phyloP scores from a whole-genome alignment of 139 green algal genomes.

The Chlorella vulgaris region DNA sequence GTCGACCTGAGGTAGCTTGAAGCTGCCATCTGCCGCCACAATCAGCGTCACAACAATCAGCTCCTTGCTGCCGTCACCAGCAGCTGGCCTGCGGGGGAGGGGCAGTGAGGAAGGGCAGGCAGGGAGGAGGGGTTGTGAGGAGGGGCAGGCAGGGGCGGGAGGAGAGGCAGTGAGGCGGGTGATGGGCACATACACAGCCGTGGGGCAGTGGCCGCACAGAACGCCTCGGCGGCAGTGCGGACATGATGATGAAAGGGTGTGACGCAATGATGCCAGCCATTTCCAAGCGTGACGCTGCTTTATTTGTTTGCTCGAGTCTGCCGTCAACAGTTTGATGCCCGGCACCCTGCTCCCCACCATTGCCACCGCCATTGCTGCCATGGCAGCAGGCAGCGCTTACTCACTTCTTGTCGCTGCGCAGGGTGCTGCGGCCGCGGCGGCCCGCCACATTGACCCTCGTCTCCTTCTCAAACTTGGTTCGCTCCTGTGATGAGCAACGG shows the following conservation, averaged over 20 bases:
- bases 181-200: no score
- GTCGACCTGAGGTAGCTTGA: constrained; percentile 77
- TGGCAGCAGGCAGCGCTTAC: no score
- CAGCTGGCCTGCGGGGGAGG: neutral
- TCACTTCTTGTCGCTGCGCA: constrained; percentile 31
- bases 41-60: constrained; percentile 91
- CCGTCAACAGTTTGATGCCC: no score
- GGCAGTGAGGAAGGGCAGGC: neutral
- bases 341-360: no score
- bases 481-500: constrained; percentile 29
- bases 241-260: no score
- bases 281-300: no score
- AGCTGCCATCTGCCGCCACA: constrained; percentile 70
- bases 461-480: constrained; percentile 94
- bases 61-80: constrained; percentile 52
- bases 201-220: no score
- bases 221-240: no score
- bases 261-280: no score
- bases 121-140: neutral
- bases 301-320: no score
- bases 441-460: constrained; percentile 91
- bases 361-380: no score
- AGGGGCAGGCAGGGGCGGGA: neutral
- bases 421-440: neutral
- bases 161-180: no score